Evolutionary conservation across 306 rosid species (phyloP).

Genomic region (Cicer cuneatum): DNA sequence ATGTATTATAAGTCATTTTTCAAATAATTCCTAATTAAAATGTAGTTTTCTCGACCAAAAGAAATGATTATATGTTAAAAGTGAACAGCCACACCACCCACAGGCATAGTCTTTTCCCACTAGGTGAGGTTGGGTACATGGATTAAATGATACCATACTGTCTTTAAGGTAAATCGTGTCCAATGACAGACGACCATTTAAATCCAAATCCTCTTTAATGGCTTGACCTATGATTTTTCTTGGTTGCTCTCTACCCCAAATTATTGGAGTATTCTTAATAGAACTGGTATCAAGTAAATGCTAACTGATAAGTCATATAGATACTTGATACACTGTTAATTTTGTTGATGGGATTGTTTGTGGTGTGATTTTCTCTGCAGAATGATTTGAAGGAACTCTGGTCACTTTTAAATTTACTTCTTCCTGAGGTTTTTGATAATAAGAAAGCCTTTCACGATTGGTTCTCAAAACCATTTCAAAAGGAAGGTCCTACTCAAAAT

Average conservation of each 20-base stretch:
- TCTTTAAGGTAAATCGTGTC: not conserved
- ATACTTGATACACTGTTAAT: slow-evolving; percentile 3
- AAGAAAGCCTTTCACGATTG: slow-evolving; percentile 97
- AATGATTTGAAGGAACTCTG: slow-evolving; percentile 99
- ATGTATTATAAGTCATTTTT: slow-evolving; percentile 1
- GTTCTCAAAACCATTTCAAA: slow-evolving; percentile 98
- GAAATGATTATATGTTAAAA: slow-evolving; percentile 1
- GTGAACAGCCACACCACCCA: not conserved
- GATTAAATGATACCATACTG: not conserved
- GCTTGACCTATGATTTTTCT: not conserved
- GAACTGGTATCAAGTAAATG: slow-evolving; percentile 8
- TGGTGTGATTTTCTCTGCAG: slow-evolving; percentile 55
- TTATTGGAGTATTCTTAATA: not conserved
- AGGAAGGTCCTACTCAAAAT: slow-evolving; percentile 74
- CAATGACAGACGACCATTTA: not conserved
- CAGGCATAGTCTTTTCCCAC: not conserved
- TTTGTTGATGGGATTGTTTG: slow-evolving; percentile 35
- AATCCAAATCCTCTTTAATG: slow-evolving; percentile 20
- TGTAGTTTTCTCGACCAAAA: slow-evolving; percentile 13
- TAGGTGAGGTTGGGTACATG: not conserved
- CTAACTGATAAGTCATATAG: slow-evolving; percentile 29
- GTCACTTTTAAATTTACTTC: slow-evolving; percentile 97
- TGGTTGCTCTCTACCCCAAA: not conserved
- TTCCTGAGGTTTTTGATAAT: slow-evolving; percentile 98
- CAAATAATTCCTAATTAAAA: slow-evolving; percentile 8